Evolutionary conservation across 2,329 filamentous ascomycete species (phyloP), one percentile per base, ranked within the genome.

Genomic region (Akanthomyces muscarius): DNA sequence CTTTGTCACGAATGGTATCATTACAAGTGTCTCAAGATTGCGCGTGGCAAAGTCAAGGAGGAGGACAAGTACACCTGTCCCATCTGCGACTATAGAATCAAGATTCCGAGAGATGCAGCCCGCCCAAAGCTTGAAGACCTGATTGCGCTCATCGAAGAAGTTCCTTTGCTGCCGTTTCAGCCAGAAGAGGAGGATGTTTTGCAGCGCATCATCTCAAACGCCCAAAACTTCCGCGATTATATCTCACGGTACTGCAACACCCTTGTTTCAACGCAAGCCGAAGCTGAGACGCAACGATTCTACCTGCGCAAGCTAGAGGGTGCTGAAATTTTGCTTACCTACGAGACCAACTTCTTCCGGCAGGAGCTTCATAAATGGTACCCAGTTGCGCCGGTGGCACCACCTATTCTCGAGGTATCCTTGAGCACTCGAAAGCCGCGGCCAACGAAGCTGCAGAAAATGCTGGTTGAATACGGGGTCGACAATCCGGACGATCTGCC

Each of bases 1-100:
- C 82, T 97, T 45, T 99, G 95, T 76, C 94, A 97, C 71, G 95
- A 99, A 79, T 99, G 95, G 95, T 99, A 99, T 72, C 95, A 99
- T 71, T 94, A 95, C 65, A 98, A 97, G 75, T 99, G 95, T 71
- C 82, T 99, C 44, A 99, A 99, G 79, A 97, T 99, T 71, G 95
- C 95, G 3, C 87, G 95, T 56, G 95, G 95, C 59, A 99, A 98
- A 73, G 91, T 99, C 70, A 98, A 98, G 77, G 95, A 98, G 72
- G 94, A 97, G 66, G 95, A 98, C 72, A 97, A 96, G 74, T 99
- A 97, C 73, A 98, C 94, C 1, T 99, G 95, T 71, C 95, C 95
- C 0, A 96, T 99, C 66, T 99, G 95, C 73, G 95, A 99, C 74
- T 97, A 93, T 87, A 89, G 95, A 21, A 90, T 97, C 72, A 96